Conservation (phyloP, 768 basidiomycete genomes). For the Phanerodontia chrysosporium region DNA sequence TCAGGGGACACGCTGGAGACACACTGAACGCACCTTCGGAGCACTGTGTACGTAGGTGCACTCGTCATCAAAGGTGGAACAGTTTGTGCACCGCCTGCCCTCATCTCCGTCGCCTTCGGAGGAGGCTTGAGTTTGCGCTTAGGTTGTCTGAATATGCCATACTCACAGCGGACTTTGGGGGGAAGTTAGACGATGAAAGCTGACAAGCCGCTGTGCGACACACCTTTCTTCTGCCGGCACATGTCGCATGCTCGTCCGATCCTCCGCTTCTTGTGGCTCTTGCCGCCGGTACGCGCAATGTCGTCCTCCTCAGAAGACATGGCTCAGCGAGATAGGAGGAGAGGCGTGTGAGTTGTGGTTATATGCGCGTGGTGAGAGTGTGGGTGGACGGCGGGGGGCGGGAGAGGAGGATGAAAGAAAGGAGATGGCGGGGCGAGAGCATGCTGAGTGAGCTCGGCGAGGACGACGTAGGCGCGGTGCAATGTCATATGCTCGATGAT, state of each 20-base stretch:
- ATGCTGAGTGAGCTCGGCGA: neutral
- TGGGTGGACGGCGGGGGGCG: neutral
- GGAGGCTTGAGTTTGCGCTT: neutral
- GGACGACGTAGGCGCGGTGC: neutral
- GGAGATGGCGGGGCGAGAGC: neutral
- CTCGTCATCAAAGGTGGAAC: neutral
- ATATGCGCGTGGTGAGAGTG: neutral
- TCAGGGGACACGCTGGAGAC: neutral
- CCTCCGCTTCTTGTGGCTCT: constrained; percentile 5
- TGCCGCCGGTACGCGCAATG: neutral
- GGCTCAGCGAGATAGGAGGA: neutral
- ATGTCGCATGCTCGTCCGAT: constrained; percentile 8
- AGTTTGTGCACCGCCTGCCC: constrained; percentile 6
- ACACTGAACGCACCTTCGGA: neutral
- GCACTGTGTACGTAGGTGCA: constrained; percentile 7
- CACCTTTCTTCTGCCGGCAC: constrained; percentile 12
- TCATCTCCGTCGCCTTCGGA: constrained; percentile 5
- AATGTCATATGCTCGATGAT: neutral
- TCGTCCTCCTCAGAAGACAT: constrained; percentile 9
- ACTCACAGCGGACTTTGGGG: constrained; percentile 1
- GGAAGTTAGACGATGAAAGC: neutral
- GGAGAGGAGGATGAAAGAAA: neutral
- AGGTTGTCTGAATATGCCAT: neutral
- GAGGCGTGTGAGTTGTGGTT: neutral
- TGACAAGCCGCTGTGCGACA: neutral